A percentile compares a stretch with the other conserved stretches of the same genome.
phyloP scores from a whole-genome alignment of 1,284 basidiomycete species.

The Heliocybe sulcata region DNA sequence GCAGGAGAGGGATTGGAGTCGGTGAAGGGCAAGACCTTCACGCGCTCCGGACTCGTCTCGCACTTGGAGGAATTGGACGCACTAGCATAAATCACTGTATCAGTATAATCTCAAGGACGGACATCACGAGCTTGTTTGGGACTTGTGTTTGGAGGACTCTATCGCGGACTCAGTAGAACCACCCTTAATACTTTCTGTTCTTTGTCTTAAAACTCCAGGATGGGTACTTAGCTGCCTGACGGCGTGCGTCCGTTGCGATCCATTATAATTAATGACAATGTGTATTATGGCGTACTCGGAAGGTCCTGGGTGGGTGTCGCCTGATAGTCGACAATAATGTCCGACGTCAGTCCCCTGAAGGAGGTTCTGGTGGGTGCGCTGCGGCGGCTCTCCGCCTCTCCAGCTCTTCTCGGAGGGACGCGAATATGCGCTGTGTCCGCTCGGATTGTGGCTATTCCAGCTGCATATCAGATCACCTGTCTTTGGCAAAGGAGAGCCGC shows the following conservation, averaged over 20 bases:
- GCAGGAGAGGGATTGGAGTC: conserved; percentile 86
- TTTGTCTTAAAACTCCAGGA: neutral
- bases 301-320: neutral
- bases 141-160: neutral
- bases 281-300: neutral
- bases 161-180: conserved; percentile 1
- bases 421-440: conserved; percentile 68
- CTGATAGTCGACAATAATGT: neutral
- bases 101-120: neutral
- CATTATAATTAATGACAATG: neutral
- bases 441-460: conserved; percentile 67
- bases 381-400: conserved; percentile 45
- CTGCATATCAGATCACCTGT: conserved; percentile 17
- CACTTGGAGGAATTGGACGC: conserved; percentile 44
- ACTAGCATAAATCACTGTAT: conserved; percentile 23
- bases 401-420: conserved; percentile 72
- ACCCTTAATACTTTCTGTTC: neutral
- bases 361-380: conserved; percentile 4
- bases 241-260: neutral
- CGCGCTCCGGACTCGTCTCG: conserved; percentile 47
- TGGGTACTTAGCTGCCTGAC: neutral
- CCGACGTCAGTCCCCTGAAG: neutral
- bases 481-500: neutral
- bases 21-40: conserved; percentile 74
- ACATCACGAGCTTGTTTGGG: neutral